These are phyloP conservation scores for Vinca minor DNA, from an alignment of 257 asterid species.

Conservation along the genomic window DNA sequence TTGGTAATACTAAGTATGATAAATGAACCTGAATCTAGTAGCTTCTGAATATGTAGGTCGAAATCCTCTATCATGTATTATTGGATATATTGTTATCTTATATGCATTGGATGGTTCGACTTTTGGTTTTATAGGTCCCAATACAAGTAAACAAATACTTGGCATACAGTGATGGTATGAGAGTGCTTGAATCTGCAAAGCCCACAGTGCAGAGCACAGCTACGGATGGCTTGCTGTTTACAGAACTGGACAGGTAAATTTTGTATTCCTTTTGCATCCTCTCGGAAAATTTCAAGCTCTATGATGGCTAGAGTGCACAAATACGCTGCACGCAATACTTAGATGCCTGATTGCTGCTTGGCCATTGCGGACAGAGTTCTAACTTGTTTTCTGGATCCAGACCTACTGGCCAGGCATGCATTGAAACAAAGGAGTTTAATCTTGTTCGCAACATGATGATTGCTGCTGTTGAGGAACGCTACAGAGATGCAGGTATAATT, in stretches of 20 bases:
- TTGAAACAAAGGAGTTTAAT: constrained; percentile 44
- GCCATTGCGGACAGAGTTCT: too few species aligned
- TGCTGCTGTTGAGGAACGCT: constrained; percentile 54
- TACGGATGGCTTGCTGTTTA: constrained; percentile 26
- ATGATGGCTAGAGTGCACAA: too few species aligned
- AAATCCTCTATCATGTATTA: not conserved
- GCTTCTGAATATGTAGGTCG: not conserved
- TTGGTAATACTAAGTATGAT: not conserved
- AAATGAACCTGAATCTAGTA: not conserved
- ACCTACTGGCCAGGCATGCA: constrained; percentile 38
- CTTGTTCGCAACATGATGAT: constrained; percentile 46
- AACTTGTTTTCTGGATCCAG: constrained; percentile 18
- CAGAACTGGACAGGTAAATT: constrained; percentile 41
- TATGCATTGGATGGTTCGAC: too few species aligned
- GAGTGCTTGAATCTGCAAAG: constrained; percentile 41
- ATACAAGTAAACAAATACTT: constrained; percentile 52
- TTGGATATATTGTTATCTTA: not conserved
- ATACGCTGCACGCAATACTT: too few species aligned
- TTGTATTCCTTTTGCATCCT: not conserved
- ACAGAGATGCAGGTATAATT: constrained; percentile 40
- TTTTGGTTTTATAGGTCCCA: constrained; percentile 33
- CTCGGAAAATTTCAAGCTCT: too few species aligned
- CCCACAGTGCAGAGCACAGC: constrained; percentile 19
- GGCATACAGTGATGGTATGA: constrained; percentile 50
- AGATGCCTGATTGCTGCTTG: too few species aligned